A percentile compares a stretch with the other conserved stretches of the same genome.
Conservation (phyloP, 2,329 filamentous ascomycete species). For the Geosmithia putterillii region DNA sequence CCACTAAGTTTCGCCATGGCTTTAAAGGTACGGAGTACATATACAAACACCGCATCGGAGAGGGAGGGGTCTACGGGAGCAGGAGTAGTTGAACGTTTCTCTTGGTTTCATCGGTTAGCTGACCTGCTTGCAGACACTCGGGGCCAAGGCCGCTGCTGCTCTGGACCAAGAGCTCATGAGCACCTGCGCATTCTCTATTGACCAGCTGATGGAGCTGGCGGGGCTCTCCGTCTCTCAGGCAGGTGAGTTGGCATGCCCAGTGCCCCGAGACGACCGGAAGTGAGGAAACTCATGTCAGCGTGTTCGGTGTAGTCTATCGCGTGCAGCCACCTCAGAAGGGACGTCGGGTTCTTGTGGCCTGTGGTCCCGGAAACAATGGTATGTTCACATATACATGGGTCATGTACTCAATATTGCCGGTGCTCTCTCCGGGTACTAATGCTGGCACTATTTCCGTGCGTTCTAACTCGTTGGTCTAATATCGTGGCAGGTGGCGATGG, state of each 20-base stretch:
- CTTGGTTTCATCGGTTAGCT: too few relatives aligned
- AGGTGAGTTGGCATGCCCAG: conserved; percentile 32
- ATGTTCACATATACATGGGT: conserved; percentile 6
- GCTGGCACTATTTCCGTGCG: not conserved
- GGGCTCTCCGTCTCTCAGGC: conserved; percentile 88
- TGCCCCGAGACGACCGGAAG: too few relatives aligned
- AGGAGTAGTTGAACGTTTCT: too few relatives aligned
- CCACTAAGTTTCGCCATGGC: too few relatives aligned
- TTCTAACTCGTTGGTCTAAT: not conserved
- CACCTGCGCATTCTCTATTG: conserved; percentile 75
- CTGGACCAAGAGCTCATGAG: conserved; percentile 94
- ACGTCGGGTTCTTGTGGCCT: conserved; percentile 70
- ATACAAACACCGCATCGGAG: too few relatives aligned
- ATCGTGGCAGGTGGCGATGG: conserved; percentile 71
- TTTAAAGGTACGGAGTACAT: too few relatives aligned
- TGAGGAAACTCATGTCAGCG: too few relatives aligned
- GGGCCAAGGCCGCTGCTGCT: conserved; percentile 74
- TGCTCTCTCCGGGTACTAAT: not conserved
- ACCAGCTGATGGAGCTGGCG: conserved; percentile 95
- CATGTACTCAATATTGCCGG: not conserved
- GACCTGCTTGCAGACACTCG: conserved; percentile 83
- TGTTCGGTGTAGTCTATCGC: conserved; percentile 53
- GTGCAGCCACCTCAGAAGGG: conserved; percentile 67
- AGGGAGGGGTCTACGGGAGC: too few relatives aligned
- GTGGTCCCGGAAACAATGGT: conserved; percentile 72